Conservation (phyloP, 352 stramenopile species). For the Globisporangium cystogenes region DNA sequence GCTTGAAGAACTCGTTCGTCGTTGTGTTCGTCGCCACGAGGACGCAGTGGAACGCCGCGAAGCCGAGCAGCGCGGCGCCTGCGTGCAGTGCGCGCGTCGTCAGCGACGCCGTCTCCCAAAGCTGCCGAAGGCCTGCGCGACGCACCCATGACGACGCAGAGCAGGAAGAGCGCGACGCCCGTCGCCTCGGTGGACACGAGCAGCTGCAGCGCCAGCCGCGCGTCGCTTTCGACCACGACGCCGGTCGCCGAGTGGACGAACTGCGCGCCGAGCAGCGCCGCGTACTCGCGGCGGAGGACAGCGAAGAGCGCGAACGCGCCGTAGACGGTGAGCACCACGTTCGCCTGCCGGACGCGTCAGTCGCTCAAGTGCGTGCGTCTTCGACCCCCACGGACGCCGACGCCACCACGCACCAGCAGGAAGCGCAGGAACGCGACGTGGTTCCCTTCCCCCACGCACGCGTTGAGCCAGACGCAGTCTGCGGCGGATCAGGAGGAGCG, state of each 20-base stretch:
- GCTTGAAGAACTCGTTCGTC: conserved; percentile 78
- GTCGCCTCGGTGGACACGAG: conserved; percentile 38
- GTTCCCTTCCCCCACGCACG: conserved; percentile 62
- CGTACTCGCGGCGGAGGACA: conserved; percentile 40
- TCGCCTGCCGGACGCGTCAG: conserved; percentile 22
- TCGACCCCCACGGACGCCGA: no score
- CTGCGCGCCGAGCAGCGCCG: conserved; percentile 23
- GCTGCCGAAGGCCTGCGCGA: neutral
- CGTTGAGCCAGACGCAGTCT: conserved; percentile 63
- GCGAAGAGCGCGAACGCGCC: conserved; percentile 42
- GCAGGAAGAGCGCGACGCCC: conserved; percentile 32
- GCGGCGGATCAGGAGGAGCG: no score
- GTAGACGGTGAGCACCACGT: conserved; percentile 43
- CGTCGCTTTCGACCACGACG: conserved; percentile 28
- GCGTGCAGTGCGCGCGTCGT: neutral
- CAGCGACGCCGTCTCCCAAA: no score
- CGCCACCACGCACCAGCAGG: conserved; percentile 33
- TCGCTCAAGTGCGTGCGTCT: neutral
- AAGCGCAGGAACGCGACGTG: conserved; percentile 51
- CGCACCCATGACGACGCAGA: conserved; percentile 50
- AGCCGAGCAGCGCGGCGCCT: conserved; percentile 36
- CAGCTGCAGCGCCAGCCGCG: conserved; percentile 39
- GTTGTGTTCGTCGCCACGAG: conserved; percentile 50
- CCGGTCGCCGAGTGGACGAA: conserved; percentile 39
- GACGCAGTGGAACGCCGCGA: conserved; percentile 50